Evolutionary conservation across 2,329 filamentous ascomycete genomes (phyloP), one percentile per base, ranked within the genome.

Genomic region (Alternaria brassicae): DNA sequence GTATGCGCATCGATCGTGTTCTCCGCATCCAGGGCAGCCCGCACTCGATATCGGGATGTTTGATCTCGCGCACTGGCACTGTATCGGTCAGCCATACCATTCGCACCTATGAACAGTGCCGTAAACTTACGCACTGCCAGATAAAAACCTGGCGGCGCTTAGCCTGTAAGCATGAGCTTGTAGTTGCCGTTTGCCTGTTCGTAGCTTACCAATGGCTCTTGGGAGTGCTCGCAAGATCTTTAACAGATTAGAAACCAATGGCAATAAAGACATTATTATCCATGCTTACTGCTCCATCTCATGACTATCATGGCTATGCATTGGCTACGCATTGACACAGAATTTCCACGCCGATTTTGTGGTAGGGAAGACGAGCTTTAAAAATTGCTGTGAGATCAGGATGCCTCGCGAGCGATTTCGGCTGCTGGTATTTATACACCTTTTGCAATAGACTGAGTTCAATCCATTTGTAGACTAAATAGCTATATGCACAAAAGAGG

Each of bases 21-120:
- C 55, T 2, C 55, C 55, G 27, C 55, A 58, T 3, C 40, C 40
- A n/a, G 55, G 55, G 8, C 55, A 58, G 8, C 36, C 30, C 12
- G 7, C 32, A n/a, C 40, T 53, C 5, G 40, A 28, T 4, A 58
- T 53, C 7, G 48, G 48, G 21, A 52, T 58, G 8, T 27, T 47
- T 15, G 55, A 45, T 1, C 8, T 17, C 15, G 17, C 49, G n/a
- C 49, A 58, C 7, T 49, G 34, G 34, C 56, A 58, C 49, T 53
- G 15, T 9, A 36, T 7, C 13, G 8, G 23, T 42, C 40, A 53
- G n/a, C 19, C 2, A 36, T 23, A n/a, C 30, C 13, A 15, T 36
- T 37, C 36, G 15, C 36, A 6, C 15, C 15, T 9, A n/a, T 37
- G 6, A 37, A 37, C n/a, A 37, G 36, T 37, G 9, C 4, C 27